Conservation (phyloP, 352 stramenopile species). For the Globisporangium barbulae region DNA sequence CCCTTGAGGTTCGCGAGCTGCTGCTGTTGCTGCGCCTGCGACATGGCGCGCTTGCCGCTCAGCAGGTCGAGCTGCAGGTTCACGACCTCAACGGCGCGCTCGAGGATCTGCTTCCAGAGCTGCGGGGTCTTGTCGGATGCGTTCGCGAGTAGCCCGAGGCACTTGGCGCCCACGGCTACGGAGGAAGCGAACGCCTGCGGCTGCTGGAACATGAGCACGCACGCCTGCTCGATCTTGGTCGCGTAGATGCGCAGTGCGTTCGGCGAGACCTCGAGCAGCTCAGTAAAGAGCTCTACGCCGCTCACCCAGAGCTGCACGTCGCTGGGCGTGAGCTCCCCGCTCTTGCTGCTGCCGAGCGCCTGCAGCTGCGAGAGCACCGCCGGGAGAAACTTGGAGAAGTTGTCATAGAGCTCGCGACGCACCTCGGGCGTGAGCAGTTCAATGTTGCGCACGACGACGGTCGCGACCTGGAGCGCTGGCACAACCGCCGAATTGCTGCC, state of each 20-base stretch:
- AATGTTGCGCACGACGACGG: constrained; percentile 41
- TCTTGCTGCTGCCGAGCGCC: constrained; percentile 26
- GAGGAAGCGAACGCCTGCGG: constrained; percentile 23
- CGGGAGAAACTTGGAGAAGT: constrained; percentile 57
- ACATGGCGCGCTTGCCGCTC: constrained; percentile 43
- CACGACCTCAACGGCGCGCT: constrained; percentile 54
- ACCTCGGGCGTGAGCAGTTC: constrained; percentile 53
- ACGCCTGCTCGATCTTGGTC: constrained; percentile 64
- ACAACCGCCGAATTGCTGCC: constrained; percentile 24
- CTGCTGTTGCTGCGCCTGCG: constrained; percentile 20
- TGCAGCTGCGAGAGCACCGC: constrained; percentile 41
- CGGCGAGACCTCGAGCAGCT: constrained; percentile 48
- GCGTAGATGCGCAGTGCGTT: constrained; percentile 54
- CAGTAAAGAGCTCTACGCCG: constrained; percentile 38
- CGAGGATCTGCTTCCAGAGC: constrained; percentile 63
- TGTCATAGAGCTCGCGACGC: constrained; percentile 58
- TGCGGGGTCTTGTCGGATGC: constrained; percentile 59
- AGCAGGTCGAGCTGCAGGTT: constrained; percentile 69
- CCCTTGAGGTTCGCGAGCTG: constrained; percentile 46
- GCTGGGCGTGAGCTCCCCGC: constrained; percentile 18
- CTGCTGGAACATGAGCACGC: constrained; percentile 29
- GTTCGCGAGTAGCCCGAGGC: constrained; percentile 48
- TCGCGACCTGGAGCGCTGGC: constrained; percentile 41
- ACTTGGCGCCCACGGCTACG: constrained; percentile 30
- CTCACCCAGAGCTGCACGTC: constrained; percentile 30